phyloP scores from a whole-genome alignment of 139 green algal species.

The Mesotaenium endlicherianum region DNA sequence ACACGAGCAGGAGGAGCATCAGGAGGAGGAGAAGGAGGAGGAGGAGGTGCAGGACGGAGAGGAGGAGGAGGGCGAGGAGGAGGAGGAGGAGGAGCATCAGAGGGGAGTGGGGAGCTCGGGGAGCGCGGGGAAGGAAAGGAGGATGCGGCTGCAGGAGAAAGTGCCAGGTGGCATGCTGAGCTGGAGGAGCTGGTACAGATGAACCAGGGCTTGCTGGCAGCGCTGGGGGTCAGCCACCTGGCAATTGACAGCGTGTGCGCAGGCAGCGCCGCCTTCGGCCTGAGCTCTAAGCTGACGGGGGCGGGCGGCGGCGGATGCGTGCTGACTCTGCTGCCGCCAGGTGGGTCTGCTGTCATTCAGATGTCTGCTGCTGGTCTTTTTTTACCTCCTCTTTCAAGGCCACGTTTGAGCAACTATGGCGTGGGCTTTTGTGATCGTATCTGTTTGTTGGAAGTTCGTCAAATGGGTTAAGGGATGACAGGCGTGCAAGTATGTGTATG shows the following conservation, averaged over 20 bases:
- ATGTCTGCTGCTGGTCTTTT: no score
- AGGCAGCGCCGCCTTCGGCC: neutral
- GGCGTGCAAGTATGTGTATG: no score
- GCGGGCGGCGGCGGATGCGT: slow-evolving; percentile 44
- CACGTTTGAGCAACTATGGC: no score
- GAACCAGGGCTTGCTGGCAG: slow-evolving; percentile 32
- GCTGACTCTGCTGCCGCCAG: slow-evolving; percentile 30
- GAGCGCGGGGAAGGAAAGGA: neutral
- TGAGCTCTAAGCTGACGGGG: slow-evolving; percentile 45
- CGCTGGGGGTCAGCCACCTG: slow-evolving; percentile 30
- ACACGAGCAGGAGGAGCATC: neutral
- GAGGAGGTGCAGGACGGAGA: neutral
- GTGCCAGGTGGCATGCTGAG: no score
- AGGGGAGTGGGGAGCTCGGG: no score
- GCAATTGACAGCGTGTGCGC: slow-evolving; percentile 8
- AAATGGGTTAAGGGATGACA: no score
- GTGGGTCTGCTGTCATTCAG: neutral
- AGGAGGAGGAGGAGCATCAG: neutral
- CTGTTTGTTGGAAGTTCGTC: no score
- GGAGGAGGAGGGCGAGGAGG: neutral
- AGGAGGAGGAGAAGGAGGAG: neutral
- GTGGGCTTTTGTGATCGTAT: no score
- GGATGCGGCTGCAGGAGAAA: neutral
- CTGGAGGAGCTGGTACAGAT: slow-evolving; percentile 34
- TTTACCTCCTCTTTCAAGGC: no score